Evolutionary conservation across 257 asterid species (phyloP).

Genomic region (Gentiana straminea): DNA sequence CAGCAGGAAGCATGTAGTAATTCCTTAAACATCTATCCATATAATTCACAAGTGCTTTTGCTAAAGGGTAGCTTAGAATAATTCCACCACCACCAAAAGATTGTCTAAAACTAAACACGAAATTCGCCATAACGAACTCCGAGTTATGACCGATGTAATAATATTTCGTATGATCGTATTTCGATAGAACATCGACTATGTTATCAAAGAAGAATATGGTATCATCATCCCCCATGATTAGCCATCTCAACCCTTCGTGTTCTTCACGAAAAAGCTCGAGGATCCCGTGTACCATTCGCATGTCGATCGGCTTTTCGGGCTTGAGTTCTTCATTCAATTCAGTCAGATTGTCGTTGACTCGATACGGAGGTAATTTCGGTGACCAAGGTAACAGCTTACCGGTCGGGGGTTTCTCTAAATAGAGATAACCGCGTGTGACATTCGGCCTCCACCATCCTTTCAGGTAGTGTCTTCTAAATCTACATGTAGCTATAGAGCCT

Average conservation of each 20-base stretch:
- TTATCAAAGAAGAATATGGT: conserved; percentile 54
- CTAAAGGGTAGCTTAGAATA: conserved; percentile 50
- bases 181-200: conserved; percentile 32
- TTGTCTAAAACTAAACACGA: conserved; percentile 40
- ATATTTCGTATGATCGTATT: conserved; percentile 44
- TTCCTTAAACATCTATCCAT: conserved; percentile 41
- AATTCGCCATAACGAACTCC: conserved; percentile 42
- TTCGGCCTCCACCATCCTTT: conserved; percentile 32
- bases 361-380: conserved; percentile 11
- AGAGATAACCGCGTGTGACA: conserved; percentile 15
- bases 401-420: conserved; percentile 14
- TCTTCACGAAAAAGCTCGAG: conserved; percentile 38
- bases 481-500: conserved; percentile 21
- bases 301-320: conserved; percentile 22
- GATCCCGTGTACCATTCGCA: conserved; percentile 50
- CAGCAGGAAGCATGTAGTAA: conserved; percentile 35
- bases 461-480: conserved; percentile 13
- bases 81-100: conserved; percentile 76
- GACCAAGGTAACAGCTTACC: conserved; percentile 20
- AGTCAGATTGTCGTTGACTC: conserved; percentile 17
- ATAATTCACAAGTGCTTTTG: conserved; percentile 30
- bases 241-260: conserved; percentile 39
- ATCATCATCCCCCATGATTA: conserved; percentile 72
- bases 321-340: conserved; percentile 16
- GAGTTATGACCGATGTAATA: conserved; percentile 50